Base-by-base conservation (phyloP, 176 grass and related monocot genomes). In the Raddia guianensis region DNA sequence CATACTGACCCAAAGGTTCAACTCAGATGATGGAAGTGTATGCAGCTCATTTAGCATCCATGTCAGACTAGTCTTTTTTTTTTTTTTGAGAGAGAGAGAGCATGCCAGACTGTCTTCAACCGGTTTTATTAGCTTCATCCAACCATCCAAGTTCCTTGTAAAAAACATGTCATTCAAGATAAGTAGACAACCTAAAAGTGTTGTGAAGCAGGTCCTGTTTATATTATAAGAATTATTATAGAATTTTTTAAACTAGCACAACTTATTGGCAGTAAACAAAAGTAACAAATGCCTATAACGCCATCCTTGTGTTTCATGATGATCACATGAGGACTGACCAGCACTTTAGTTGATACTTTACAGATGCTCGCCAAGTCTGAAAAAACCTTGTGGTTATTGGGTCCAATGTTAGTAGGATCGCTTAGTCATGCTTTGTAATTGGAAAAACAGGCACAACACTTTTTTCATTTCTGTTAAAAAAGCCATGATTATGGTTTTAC, bases 231-330 rank as follows among this genome's bases (percentile, higher is more conserved):
- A 75, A 13, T 59, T 75, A n/a, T 35, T 20, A 9, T 44, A 54
- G 34, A 75, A 54, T n/a, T 75, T n/a, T 75, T 44, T 59, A 53
- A 59, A 19, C 34, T 74, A 12, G 57, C 53, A 58, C 32, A 54
- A 51, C 13, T 73, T 55, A 72, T 71, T 70, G 6, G 37, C 15
- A 81, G 9, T 59, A 47, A 51, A 51, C 49, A 54, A 12, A 61
- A 71, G 9, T 58, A 80, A 13, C 51, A 57, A 33, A 35, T 48
- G 43, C 49, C 21, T 49, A 78, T 65, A 68, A 49, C 50, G 7
- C 66, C 42, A 21, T 72, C 44, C 54, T 7, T 20, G 32, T 62
- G 68, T 40, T 82, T 72, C 72, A 72, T 82, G 33, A 18, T 21
- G n/a, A 27, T 73, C 69, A 54, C 7, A 52, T 53, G 14, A 73